A percentile compares a stretch with the other conserved stretches of the same genome.
Conservation (phyloP, 129 eudicot species). For the Logfia minima region DNA sequence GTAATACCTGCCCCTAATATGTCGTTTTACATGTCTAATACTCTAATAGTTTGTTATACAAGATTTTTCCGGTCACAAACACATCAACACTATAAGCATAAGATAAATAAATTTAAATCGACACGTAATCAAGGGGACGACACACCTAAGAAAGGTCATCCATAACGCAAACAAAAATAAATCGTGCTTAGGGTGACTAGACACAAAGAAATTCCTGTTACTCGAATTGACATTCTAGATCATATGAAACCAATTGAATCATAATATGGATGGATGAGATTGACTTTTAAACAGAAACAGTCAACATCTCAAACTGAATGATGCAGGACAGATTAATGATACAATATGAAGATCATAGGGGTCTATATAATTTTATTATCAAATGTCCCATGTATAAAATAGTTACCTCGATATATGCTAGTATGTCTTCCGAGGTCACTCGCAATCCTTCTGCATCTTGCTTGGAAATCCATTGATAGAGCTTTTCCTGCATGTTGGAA, state of each 20-base stretch:
- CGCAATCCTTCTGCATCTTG: conserved; percentile 47
- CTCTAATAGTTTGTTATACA: neutral
- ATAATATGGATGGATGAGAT: neutral
- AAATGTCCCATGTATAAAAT: neutral
- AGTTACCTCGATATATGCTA: conserved; percentile 44
- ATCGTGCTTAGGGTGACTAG: too few relatives aligned
- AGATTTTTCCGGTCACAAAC: neutral
- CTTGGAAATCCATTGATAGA: conserved; percentile 48
- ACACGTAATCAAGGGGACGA: neutral
- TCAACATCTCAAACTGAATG: neutral
- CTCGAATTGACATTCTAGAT: neutral
- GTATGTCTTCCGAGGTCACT: conserved; percentile 43
- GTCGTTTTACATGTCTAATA: too few relatives aligned
- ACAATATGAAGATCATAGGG: neutral
- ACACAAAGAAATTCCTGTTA: neutral
- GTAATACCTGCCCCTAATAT: too few relatives aligned
- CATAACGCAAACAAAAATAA: neutral
- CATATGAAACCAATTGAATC: neutral
- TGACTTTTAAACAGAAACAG: neutral
- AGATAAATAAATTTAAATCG: neutral
- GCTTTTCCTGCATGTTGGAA: conserved; percentile 38
- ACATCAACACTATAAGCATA: neutral
- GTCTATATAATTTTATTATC: conserved; percentile 5
- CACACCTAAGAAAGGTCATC: neutral
- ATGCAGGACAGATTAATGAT: neutral